A percentile compares a stretch with the other conserved stretches of the same genome.
Evolutionary conservation across 2,329 filamentous ascomycete genomes (phyloP).

Genomic region (Aspergillus vadensis): DNA sequence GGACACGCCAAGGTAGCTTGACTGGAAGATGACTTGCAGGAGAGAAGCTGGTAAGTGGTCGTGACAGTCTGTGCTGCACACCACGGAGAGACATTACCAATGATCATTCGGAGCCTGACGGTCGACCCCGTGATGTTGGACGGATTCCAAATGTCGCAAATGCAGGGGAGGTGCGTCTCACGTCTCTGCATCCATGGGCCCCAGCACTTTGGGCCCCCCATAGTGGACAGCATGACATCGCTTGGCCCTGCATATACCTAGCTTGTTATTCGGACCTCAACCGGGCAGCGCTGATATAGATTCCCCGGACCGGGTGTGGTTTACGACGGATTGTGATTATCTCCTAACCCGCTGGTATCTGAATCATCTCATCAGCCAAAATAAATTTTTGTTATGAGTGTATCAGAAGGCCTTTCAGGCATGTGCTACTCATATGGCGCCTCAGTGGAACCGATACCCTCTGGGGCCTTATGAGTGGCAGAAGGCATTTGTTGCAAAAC

Average conservation of each 20-base stretch:
- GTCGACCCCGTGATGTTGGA: neutral
- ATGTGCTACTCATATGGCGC: constrained; percentile 10
- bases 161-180: neutral
- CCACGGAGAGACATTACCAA: constrained; percentile 7
- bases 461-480: neutral
- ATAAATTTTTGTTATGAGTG: neutral
- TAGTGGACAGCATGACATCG: neutral
- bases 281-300: neutral
- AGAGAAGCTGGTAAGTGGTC: neutral
- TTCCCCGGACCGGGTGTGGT: neutral
- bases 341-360: neutral
- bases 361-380: neutral
- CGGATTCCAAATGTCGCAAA: neutral
- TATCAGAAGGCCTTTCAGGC: constrained; percentile 13
- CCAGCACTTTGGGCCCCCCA: neutral
- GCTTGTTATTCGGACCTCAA: neutral
- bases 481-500: neutral
- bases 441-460: constrained; percentile 7
- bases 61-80: neutral
- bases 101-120: constrained; percentile 7
- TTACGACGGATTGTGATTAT: neutral
- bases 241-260: neutral
- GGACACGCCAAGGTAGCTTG: constrained; percentile 11
- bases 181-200: neutral
- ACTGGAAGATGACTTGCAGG: neutral